Percentiles rank a stretch among this genome's conserved stretches.
Evolutionary conservation across 2,329 filamentous ascomycete species (phyloP).

Genomic region (Aspergillus versicolor): DNA sequence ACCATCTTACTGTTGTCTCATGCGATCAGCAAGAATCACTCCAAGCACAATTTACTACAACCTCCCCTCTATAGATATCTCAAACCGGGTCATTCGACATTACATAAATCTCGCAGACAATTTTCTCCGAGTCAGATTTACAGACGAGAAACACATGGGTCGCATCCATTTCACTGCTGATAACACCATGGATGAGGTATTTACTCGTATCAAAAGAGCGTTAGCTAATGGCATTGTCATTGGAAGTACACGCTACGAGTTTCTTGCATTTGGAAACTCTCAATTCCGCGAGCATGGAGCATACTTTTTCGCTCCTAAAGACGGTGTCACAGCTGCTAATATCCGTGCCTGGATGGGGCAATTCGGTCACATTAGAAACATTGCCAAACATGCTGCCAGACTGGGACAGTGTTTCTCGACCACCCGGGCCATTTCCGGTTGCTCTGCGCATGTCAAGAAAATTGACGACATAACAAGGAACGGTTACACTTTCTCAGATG

Average conservation of each 20-base stretch:
- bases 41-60: constrained; percentile 78
- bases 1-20: constrained; percentile 70
- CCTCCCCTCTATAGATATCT: constrained; percentile 77
- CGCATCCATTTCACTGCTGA: constrained; percentile 59
- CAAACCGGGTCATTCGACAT: constrained; percentile 79
- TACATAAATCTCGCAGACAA: constrained; percentile 69
- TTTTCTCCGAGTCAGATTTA: constrained; percentile 87
- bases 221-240: constrained; percentile 77
- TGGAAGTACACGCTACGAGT: constrained; percentile 79
- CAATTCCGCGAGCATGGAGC: constrained; percentile 90
- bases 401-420: constrained; percentile 96
- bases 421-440: constrained; percentile 70
- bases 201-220: constrained; percentile 68
- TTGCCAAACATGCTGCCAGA: constrained; percentile 88
- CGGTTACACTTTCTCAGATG: constrained; percentile 78
- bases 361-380: constrained; percentile 74
- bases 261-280: constrained; percentile 92
- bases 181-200: constrained; percentile 66
- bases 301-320: constrained; percentile 82
- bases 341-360: constrained; percentile 87
- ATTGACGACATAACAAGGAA: constrained; percentile 71
- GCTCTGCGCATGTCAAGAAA: constrained; percentile 56
- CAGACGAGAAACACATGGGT: constrained; percentile 70
- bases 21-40: constrained; percentile 76
- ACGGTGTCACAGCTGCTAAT: constrained; percentile 65